Conservation (phyloP, 257 asterid genomes). For the Schizonepeta tenuifolia region DNA sequence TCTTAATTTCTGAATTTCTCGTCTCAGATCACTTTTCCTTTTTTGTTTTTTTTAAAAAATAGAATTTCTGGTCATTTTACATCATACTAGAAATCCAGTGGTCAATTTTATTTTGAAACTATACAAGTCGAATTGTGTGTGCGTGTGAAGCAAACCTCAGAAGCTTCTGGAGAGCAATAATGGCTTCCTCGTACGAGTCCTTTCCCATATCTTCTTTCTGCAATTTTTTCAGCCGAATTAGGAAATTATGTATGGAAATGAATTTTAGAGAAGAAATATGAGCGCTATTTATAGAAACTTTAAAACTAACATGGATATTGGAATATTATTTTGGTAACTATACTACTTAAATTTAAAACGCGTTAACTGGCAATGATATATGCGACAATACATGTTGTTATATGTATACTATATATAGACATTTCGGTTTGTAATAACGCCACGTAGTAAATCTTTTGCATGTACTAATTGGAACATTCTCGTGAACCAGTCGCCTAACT, state of each 20-base stretch:
- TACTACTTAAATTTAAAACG: no score
- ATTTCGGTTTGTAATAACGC: not conserved
- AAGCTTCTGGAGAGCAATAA: constrained; percentile 76
- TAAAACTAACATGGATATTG: not conserved
- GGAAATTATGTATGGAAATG: not conserved
- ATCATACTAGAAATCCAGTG: not conserved
- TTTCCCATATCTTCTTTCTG: constrained; percentile 89
- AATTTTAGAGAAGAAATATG: not conserved
- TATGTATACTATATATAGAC: not conserved
- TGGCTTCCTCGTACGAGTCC: constrained; percentile 77
- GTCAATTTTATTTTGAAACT: not conserved
- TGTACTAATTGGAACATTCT: constrained; percentile 23
- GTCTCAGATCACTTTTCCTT: not conserved
- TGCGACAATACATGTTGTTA: constrained; percentile 16
- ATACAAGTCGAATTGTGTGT: not conserved
- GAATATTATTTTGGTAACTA: not conserved
- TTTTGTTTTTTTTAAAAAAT: not conserved
- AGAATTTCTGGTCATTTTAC: not conserved
- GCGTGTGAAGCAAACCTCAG: constrained; percentile 56
- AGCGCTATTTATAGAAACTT: not conserved
- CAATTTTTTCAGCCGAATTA: constrained; percentile 26
- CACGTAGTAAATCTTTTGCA: constrained; percentile 28
- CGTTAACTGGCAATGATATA: not conserved
- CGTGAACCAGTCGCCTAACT: constrained; percentile 38
- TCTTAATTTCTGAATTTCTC: not conserved